A percentile compares a stretch with the other conserved stretches of the same genome.
These are phyloP conservation scores for Fragilaria crotonensis DNA, from an alignment of 108 stramenopile genomes.

Conservation along the genomic window DNA sequence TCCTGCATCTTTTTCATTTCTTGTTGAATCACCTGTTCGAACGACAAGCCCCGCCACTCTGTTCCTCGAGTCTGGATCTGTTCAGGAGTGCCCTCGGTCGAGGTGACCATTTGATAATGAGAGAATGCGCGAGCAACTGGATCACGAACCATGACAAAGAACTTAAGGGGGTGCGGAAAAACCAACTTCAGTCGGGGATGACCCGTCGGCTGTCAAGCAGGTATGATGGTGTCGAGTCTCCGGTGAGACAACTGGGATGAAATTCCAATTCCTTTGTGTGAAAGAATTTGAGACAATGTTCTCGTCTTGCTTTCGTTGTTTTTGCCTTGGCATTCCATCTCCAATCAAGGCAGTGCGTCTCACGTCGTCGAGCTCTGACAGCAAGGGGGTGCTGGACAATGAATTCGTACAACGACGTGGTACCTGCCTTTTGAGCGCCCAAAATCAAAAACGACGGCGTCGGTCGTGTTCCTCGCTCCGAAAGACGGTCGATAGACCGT, in stretches of 20 bases:
- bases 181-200: constrained; percentile 77
- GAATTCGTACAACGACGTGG: constrained; percentile 92
- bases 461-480: constrained; percentile 36
- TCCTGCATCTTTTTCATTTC: constrained; percentile 63
- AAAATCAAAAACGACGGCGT: constrained; percentile 79
- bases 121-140: constrained; percentile 86
- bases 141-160: constrained; percentile 92
- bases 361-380: constrained; percentile 67
- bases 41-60: constrained; percentile 73
- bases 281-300: constrained; percentile 74
- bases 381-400: constrained; percentile 89
- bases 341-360: constrained; percentile 98
- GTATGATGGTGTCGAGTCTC: constrained; percentile 95
- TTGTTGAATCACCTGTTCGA: constrained; percentile 74
- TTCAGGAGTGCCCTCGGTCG: constrained; percentile 65
- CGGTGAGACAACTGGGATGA: constrained; percentile 77
- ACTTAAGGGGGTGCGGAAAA: constrained; percentile 45
- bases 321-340: constrained; percentile 72
- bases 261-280: constrained; percentile 46
- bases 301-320: constrained; percentile 26
- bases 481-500: constrained; percentile 79
- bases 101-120: constrained; percentile 94
- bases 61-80: constrained; percentile 73
- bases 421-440: constrained; percentile 95
- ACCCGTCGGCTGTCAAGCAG: constrained; percentile 85